These are phyloP conservation scores for Bathelium albidoporum DNA, from an alignment of 495 filamentous ascomycete genomes.

Conservation along the genomic window DNA sequence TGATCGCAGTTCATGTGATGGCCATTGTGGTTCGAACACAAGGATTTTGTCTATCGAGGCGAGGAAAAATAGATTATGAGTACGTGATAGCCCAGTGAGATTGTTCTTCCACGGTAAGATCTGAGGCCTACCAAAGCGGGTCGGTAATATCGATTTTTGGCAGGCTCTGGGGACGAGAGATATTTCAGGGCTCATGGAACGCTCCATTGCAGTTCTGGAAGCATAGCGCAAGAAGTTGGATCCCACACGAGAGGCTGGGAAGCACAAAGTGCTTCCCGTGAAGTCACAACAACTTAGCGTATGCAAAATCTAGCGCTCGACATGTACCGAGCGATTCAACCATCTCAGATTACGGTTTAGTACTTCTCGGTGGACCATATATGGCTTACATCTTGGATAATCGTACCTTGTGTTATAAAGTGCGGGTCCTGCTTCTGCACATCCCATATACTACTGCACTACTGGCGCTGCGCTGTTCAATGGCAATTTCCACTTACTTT, in stretches of 20 bases:
- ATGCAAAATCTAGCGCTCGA: background rate
- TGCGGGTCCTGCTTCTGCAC: no score
- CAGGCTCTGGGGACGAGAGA: background rate
- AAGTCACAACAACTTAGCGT: background rate
- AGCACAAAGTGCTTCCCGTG: no score
- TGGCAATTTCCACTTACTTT: no score
- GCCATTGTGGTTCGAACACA: slow-evolving; percentile 60
- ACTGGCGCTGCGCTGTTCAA: no score
- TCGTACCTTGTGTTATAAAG: no score
- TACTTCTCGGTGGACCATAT: no score
- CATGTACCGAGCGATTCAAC: no score
- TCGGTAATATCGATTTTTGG: background rate
- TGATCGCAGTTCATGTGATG: slow-evolving; percentile 48
- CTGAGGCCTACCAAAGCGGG: background rate
- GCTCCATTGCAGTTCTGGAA: background rate
- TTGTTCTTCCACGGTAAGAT: background rate
- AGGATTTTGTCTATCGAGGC: slow-evolving; percentile 64
- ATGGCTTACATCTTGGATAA: no score
- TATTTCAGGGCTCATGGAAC: background rate
- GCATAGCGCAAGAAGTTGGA: background rate
- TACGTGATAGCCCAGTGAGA: slow-evolving; percentile 46
- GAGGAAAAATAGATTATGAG: slow-evolving; percentile 61
- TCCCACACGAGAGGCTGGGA: no score
- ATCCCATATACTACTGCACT: no score
- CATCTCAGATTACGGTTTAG: no score